A percentile compares a stretch with the other conserved stretches of the same genome.
phyloP scores from a whole-genome alignment of 2,329 filamentous ascomycete species.

The Fusarium floridanum region DNA sequence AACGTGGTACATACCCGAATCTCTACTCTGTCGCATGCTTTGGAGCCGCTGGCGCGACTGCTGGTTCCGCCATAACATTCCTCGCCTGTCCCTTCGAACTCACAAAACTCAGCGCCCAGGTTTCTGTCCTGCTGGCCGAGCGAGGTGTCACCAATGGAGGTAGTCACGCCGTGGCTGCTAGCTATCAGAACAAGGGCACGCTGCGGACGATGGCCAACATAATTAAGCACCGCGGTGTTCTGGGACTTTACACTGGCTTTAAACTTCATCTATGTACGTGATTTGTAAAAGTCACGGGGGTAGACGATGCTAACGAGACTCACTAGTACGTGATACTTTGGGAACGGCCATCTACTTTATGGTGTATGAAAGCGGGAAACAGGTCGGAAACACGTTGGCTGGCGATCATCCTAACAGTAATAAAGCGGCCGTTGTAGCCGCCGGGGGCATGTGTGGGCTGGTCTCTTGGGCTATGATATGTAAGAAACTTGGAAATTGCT shows the following conservation, averaged over 20 bases:
- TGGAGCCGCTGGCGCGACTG: conserved; percentile 81
- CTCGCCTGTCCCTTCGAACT: conserved; percentile 90
- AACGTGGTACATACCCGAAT: conserved; percentile 77
- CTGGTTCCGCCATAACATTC: conserved; percentile 82
- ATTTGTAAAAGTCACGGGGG: not conserved
- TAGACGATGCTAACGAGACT: conserved; percentile 14
- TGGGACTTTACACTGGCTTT: conserved; percentile 85
- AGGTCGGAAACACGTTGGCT: conserved; percentile 80
- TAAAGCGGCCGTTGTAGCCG: conserved; percentile 81
- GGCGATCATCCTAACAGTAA: conserved; percentile 81
- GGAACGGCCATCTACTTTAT: conserved; percentile 90
- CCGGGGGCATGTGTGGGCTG: conserved; percentile 84
- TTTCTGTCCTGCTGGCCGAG: conserved; percentile 80
- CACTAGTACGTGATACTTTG: conserved; percentile 80
- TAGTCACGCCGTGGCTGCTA: conserved; percentile 72
- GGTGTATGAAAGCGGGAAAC: conserved; percentile 89
- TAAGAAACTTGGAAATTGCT: conserved; percentile 56
- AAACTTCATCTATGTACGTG: conserved; percentile 80
- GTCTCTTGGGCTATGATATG: conserved; percentile 85
- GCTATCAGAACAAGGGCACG: conserved; percentile 83
- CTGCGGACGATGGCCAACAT: conserved; percentile 82
- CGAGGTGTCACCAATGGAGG: conserved; percentile 54
- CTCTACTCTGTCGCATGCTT: conserved; percentile 81
- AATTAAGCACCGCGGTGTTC: conserved; percentile 77
- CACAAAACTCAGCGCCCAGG: conserved; percentile 89